phyloP scores from a whole-genome alignment of 2,329 filamentous ascomycete genomes.

The Fusarium sp. region DNA sequence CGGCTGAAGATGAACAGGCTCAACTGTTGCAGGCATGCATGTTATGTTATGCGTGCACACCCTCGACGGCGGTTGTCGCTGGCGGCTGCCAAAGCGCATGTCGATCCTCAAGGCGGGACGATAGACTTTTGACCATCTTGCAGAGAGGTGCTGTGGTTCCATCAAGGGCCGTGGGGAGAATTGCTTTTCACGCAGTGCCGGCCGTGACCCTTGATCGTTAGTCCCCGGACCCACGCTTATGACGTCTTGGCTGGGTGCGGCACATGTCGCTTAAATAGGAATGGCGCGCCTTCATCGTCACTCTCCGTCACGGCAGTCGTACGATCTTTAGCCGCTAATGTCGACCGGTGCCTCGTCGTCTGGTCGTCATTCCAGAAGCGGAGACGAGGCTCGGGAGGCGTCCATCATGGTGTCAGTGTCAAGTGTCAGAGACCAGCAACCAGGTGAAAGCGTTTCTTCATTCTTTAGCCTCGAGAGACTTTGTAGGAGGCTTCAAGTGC shows the following conservation, averaged over 20 bases:
- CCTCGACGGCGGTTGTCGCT: constrained; percentile 22
- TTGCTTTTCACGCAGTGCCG: constrained; percentile 47
- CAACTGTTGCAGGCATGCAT: constrained; percentile 5
- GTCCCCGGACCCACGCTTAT: constrained; percentile 43
- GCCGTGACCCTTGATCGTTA: constrained; percentile 37
- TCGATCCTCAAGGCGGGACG: constrained; percentile 40
- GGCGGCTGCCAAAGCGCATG: constrained; percentile 35
- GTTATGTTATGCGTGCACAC: constrained; percentile 37
- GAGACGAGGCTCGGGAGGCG: constrained; percentile 27
- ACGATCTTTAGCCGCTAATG: constrained; percentile 44
- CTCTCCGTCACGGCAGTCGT: constrained; percentile 43
- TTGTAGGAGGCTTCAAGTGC: background rate
- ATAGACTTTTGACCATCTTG: constrained; percentile 39
- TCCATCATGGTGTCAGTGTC: constrained; percentile 13
- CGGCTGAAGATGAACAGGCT: constrained; percentile 9
- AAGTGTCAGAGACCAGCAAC: constrained; percentile 14
- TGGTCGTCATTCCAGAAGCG: constrained; percentile 38
- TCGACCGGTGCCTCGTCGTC: constrained; percentile 36
- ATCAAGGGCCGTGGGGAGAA: constrained; percentile 35
- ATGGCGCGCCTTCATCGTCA: constrained; percentile 37
- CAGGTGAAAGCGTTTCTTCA: background rate
- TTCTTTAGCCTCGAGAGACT: background rate
- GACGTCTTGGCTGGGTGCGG: constrained; percentile 45
- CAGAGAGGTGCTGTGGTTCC: constrained; percentile 33
- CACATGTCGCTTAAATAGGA: constrained; percentile 41